These are phyloP conservation scores for Aspergillus calidoustus DNA, from an alignment of 2,329 filamentous ascomycete genomes.

Conservation along the genomic window DNA sequence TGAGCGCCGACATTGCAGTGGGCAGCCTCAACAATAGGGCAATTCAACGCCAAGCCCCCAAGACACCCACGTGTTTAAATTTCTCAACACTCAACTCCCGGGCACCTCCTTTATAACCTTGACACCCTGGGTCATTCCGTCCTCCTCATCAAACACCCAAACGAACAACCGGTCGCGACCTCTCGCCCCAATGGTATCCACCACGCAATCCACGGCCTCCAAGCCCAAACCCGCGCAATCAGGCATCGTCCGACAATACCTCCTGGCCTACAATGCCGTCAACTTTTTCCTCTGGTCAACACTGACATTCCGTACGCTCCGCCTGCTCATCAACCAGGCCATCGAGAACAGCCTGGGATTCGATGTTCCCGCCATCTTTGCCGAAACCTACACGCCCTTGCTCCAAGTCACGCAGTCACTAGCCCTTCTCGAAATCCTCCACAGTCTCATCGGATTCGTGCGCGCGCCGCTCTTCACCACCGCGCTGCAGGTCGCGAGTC, in stretches of 20 bases:
- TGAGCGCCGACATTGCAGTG: background rate
- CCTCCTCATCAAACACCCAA: background rate
- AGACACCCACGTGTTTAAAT: background rate
- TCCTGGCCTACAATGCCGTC: conserved; percentile 82
- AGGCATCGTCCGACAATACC: conserved; percentile 65
- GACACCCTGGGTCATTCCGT: background rate
- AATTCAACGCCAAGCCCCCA: background rate
- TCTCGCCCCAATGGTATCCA: background rate
- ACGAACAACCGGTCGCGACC: background rate
- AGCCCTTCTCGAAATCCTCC: conserved; percentile 80
- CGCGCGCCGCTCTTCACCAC: conserved; percentile 85
- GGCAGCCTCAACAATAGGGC: background rate
- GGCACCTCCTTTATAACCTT: background rate
- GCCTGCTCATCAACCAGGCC: conserved; percentile 58
- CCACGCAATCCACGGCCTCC: conserved; percentile 16
- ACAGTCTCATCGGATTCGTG: conserved; percentile 79
- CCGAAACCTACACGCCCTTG: conserved; percentile 48
- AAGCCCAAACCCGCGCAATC: conserved; percentile 36
- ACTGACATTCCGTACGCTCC: conserved; percentile 71
- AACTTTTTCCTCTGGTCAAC: conserved; percentile 78
- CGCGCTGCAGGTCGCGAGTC: conserved; percentile 83
- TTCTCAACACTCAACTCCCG: background rate
- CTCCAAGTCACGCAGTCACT: conserved; percentile 75
- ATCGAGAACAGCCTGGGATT: conserved; percentile 44
- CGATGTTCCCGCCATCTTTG: conserved; percentile 47